Conservation (phyloP, 257 asterid species). For the Nicotiana tabacum region DNA sequence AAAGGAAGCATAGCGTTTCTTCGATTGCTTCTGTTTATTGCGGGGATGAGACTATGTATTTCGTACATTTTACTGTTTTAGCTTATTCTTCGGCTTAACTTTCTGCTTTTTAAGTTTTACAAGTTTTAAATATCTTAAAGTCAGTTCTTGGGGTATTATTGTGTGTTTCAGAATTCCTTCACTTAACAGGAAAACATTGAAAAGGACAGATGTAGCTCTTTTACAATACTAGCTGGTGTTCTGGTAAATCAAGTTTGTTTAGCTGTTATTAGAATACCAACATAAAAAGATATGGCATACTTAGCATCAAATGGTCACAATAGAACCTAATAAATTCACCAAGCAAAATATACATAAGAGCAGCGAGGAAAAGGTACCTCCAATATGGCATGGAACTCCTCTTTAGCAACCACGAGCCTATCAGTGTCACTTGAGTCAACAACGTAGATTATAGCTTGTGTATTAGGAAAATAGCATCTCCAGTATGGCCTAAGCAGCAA, state of each 20-base stretch:
- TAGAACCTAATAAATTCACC: background rate
- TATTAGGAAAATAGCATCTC: slow-evolving; percentile 96
- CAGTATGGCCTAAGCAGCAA: slow-evolving; percentile 65
- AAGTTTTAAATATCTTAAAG: background rate
- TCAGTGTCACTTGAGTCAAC: slow-evolving; percentile 99
- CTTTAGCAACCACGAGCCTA: slow-evolving; percentile 84
- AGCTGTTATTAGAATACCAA: background rate
- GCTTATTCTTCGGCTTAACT: background rate
- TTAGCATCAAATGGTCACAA: background rate
- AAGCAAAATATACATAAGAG: background rate
- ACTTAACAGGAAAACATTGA: background rate
- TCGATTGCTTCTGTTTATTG: background rate
- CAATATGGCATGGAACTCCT: slow-evolving; percentile 90
- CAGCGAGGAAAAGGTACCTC: slow-evolving; percentile 40
- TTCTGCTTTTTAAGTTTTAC: background rate
- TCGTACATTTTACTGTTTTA: background rate
- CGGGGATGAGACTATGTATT: background rate
- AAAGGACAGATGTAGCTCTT: background rate
- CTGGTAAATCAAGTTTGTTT: background rate
- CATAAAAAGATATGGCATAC: background rate
- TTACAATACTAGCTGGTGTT: background rate
- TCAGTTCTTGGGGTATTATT: background rate
- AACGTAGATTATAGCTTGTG: slow-evolving; percentile 95
- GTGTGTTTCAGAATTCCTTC: background rate
- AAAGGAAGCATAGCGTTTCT: background rate